Evolutionary conservation across 768 basidiomycete genomes (phyloP).

Genomic region (Agaricus bisporus): DNA sequence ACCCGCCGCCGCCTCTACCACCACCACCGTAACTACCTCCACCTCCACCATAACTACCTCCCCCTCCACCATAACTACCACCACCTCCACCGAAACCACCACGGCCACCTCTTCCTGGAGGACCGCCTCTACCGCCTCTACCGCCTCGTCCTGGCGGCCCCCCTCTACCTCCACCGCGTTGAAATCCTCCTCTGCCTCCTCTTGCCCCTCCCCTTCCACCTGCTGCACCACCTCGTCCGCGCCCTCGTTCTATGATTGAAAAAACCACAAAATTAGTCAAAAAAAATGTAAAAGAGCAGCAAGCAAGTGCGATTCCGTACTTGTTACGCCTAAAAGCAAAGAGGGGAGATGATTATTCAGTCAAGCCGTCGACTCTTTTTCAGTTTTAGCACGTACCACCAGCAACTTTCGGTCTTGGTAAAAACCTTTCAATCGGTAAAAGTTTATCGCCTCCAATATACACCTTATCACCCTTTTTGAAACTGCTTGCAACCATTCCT

Average conservation of each 20-base stretch:
- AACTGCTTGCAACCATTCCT: slow-evolving; percentile 92
- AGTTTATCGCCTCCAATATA: slow-evolving; percentile 98
- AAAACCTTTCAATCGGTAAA: slow-evolving; percentile 90
- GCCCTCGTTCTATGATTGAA: slow-evolving; percentile 31
- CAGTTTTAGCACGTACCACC: slow-evolving; percentile 41
- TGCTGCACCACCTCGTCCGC: slow-evolving; percentile 32
- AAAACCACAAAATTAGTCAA: slow-evolving; percentile 12
- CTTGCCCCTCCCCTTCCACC: slow-evolving; percentile 22
- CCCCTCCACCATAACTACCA: slow-evolving; percentile 29
- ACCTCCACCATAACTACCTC: slow-evolving; percentile 27
- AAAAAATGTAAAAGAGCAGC: slow-evolving; percentile 6
- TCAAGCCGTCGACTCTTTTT: too few species aligned
- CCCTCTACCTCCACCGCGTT: slow-evolving; percentile 38
- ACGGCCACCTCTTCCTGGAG: slow-evolving; percentile 35
- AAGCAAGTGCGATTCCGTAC: slow-evolving; percentile 25
- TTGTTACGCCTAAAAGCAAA: slow-evolving; percentile 37
- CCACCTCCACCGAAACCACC: slow-evolving; percentile 37
- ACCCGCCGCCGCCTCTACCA: slow-evolving; percentile 35
- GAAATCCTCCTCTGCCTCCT: slow-evolving; percentile 25
- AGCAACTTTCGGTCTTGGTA: slow-evolving; percentile 88
- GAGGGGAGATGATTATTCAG: too few species aligned
- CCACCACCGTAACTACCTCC: slow-evolving; percentile 20
- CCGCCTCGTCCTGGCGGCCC: slow-evolving; percentile 23
- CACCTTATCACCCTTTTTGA: slow-evolving; percentile 97
- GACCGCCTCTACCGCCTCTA: slow-evolving; percentile 26